These are phyloP conservation scores for Aureobasidium sp. DNA, from an alignment of 2,329 filamentous ascomycete genomes.

Conservation along the genomic window DNA sequence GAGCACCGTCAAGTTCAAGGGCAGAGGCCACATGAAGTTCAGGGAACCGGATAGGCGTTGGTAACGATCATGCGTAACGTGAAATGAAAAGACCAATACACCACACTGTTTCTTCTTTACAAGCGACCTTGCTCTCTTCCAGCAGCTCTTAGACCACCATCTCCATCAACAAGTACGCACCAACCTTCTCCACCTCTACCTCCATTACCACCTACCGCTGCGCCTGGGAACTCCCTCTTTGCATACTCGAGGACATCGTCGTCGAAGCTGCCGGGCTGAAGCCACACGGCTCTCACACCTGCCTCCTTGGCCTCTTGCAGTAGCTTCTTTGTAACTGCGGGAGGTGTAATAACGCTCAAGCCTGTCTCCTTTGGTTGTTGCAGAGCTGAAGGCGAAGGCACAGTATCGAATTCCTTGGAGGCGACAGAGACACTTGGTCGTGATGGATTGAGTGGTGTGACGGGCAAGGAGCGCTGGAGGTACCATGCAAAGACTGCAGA, in stretches of 20 bases:
- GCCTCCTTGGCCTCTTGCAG: slow-evolving; percentile 68
- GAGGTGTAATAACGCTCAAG: slow-evolving; percentile 82
- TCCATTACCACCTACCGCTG: slow-evolving; percentile 60
- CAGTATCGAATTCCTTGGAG: slow-evolving; percentile 51
- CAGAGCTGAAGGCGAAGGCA: slow-evolving; percentile 58
- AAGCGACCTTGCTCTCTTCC: slow-evolving; percentile 37
- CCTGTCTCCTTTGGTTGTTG: slow-evolving; percentile 60
- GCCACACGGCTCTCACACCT: slow-evolving; percentile 69
- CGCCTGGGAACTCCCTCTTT: slow-evolving; percentile 54
- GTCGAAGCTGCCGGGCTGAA: slow-evolving; percentile 87
- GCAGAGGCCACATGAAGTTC: slow-evolving; percentile 32
- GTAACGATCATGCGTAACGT: slow-evolving; percentile 1
- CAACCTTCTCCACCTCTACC: slow-evolving; percentile 65
- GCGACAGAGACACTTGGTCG: slow-evolving; percentile 55
- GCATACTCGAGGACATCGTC: slow-evolving; percentile 65
- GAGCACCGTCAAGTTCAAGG: slow-evolving; percentile 29
- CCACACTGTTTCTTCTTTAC: not conserved
- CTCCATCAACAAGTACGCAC: slow-evolving; percentile 82
- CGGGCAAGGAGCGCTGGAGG: slow-evolving; percentile 62
- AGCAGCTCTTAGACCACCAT: slow-evolving; percentile 50
- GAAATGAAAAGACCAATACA: not conserved
- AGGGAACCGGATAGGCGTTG: slow-evolving; percentile 20
- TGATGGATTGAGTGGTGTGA: slow-evolving; percentile 75
- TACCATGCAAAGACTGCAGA: slow-evolving; percentile 82
- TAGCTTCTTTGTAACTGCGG: slow-evolving; percentile 63